Evolutionary conservation across 1,284 basidiomycete genomes (phyloP).

Genomic region (Puccinia novopanici): DNA sequence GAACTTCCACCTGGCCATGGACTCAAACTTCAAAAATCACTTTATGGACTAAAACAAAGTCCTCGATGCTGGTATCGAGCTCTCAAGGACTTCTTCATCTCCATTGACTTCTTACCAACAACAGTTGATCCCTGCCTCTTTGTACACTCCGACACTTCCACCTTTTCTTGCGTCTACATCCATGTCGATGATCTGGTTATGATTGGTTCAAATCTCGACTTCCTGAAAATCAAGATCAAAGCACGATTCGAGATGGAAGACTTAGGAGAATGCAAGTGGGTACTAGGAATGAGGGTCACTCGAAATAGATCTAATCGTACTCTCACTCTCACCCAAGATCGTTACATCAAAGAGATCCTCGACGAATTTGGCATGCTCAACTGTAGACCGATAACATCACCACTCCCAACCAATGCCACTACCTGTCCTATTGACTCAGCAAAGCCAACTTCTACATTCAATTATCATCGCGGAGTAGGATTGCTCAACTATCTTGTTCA

Average conservation of each 20-base stretch:
- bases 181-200: conserved; percentile 30
- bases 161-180: background rate
- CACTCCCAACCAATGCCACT: background rate
- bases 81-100: conserved; percentile 12
- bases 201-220: background rate
- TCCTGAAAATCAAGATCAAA: background rate
- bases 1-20: background rate
- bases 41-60: conserved; percentile 22
- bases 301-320: background rate
- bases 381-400: background rate
- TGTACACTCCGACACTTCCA: background rate
- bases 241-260: conserved; percentile 2
- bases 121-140: conserved; percentile 8
- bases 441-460: background rate
- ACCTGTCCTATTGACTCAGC: background rate
- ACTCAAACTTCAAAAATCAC: background rate
- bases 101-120: background rate
- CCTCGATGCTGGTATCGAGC: conserved; percentile 25
- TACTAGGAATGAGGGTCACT: background rate
- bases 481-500: conserved; percentile 32
- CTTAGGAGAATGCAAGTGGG: background rate
- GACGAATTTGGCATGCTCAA: conserved; percentile 1
- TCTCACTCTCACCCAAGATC: background rate
- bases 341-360: background rate
- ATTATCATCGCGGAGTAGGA: background rate